A percentile compares a stretch with the other conserved stretches of the same genome.
Evolutionary conservation across 106 monocot species (phyloP).

Genomic region (Apostasia shenzhenica): DNA sequence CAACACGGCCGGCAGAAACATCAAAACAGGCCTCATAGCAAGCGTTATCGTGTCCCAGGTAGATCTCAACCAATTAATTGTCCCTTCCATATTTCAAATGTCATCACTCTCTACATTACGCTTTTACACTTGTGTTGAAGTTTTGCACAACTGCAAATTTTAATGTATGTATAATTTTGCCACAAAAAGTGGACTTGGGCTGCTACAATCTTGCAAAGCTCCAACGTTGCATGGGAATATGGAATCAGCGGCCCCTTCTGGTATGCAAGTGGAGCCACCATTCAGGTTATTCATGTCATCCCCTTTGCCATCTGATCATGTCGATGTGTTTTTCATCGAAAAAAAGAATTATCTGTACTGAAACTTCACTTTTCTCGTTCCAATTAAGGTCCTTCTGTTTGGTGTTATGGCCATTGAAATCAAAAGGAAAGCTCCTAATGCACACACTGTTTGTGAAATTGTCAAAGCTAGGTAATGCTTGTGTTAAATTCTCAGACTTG

Average conservation of each 20-base stretch:
- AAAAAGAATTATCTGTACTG: neutral
- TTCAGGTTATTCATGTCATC: conserved; percentile 56
- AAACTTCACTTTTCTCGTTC: neutral
- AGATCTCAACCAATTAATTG: neutral
- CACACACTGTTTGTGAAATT: conserved; percentile 96
- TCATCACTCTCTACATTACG: neutral
- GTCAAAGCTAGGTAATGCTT: conserved; percentile 64
- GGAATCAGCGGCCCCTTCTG: conserved; percentile 98
- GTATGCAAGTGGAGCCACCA: conserved; percentile 98
- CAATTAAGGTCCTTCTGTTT: conserved; percentile 75
- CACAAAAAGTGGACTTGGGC: conserved; percentile 90
- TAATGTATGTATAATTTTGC: too few species aligned
- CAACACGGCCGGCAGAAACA: conserved; percentile 96
- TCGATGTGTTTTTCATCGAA: neutral
- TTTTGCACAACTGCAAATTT: too few species aligned
- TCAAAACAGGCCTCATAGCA: conserved; percentile 96
- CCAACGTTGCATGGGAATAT: conserved; percentile 97
- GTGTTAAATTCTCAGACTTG: neutral
- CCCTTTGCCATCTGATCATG: too few species aligned
- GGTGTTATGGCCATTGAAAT: conserved; percentile 99
- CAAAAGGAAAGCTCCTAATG: conserved; percentile 88
- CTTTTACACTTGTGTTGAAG: too few species aligned
- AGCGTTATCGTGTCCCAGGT: conserved; percentile 99
- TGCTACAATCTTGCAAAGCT: conserved; percentile 95
- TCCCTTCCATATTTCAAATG: neutral